These are phyloP conservation scores for Aschersonia sp. DNA, from an alignment of 2,329 filamentous ascomycete species.

Conservation along the genomic window DNA sequence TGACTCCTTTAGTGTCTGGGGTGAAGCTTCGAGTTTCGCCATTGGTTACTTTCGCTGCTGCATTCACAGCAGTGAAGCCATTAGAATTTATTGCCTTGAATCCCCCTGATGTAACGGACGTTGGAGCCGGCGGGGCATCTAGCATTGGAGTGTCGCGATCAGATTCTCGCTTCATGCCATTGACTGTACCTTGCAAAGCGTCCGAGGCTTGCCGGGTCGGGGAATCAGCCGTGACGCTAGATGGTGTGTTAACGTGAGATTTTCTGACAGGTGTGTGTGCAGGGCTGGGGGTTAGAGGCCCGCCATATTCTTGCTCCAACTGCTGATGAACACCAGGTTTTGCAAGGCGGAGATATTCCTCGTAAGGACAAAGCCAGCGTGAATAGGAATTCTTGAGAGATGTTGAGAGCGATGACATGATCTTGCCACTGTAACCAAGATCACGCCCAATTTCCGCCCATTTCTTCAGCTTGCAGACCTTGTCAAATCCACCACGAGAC, in stretches of 20 bases:
- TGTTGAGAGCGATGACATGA: conserved; percentile 96
- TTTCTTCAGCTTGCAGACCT: conserved; percentile 94
- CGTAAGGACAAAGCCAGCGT: conserved; percentile 91
- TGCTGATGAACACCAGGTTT: conserved; percentile 97
- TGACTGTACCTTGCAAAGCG: conserved; percentile 33
- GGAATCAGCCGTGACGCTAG: conserved; percentile 47
- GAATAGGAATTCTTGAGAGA: conserved; percentile 97
- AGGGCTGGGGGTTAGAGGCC: conserved; percentile 67
- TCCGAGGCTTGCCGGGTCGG: conserved; percentile 46
- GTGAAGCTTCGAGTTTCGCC: conserved; percentile 41
- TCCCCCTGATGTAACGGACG: conserved; percentile 17
- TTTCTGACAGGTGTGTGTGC: conserved; percentile 57
- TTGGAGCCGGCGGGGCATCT: conserved; percentile 25
- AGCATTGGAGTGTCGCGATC: conserved; percentile 33
- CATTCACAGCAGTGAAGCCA: conserved; percentile 63
- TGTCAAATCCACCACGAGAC: conserved; percentile 83
- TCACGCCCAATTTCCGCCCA: conserved; percentile 98
- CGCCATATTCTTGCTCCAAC: conserved; percentile 82
- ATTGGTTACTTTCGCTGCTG: conserved; percentile 54
- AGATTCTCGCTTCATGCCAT: conserved; percentile 26
- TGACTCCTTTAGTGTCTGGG: conserved; percentile 42
- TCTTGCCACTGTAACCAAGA: conserved; percentile 95
- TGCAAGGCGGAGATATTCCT: conserved; percentile 79
- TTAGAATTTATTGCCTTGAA: conserved; percentile 27
- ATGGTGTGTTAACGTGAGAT: conserved; percentile 43